Evolutionary conservation across 2,329 filamentous ascomycete genomes (phyloP).

Genomic region (Colletotrichum tropicicola): DNA sequence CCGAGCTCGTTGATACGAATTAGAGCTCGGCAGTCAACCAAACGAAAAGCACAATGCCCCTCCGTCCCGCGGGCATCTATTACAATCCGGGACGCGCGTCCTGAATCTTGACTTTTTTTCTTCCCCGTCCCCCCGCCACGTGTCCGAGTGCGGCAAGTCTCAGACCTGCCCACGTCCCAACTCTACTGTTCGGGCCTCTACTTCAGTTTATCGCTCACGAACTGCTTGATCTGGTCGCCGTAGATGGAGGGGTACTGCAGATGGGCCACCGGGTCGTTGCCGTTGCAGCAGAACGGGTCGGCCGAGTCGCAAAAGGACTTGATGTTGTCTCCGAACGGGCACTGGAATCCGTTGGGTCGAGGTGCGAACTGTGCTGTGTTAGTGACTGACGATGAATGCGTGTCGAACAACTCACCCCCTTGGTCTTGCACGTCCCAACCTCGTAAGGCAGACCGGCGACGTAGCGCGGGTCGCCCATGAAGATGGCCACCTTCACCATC

Average conservation of each 20-base stretch:
- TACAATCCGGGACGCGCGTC: background rate
- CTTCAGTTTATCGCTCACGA: slow-evolving; percentile 20
- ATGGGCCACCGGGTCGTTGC: slow-evolving; percentile 61
- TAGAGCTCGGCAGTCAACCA: background rate
- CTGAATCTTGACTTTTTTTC: background rate
- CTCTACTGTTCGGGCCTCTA: background rate
- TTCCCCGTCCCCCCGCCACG: background rate
- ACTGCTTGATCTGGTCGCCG: slow-evolving; percentile 28
- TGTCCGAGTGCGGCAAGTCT: background rate
- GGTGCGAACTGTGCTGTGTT: slow-evolving; percentile 57
- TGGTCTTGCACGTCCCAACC: slow-evolving; percentile 65
- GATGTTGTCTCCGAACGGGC: slow-evolving; percentile 62
- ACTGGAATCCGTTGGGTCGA: slow-evolving; percentile 62
- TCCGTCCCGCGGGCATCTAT: background rate
- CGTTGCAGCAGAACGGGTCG: slow-evolving; percentile 71
- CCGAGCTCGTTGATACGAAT: background rate
- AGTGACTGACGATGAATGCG: background rate
- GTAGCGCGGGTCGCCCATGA: slow-evolving; percentile 71
- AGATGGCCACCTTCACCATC: slow-evolving; percentile 70
- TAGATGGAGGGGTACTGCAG: slow-evolving; percentile 35
- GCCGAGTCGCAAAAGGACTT: slow-evolving; percentile 68
- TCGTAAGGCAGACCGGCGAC: slow-evolving; percentile 64
- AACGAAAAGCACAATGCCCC: background rate
- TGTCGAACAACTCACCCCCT: slow-evolving; percentile 57
- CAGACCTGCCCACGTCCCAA: background rate